Evolutionary conservation across 495 filamentous ascomycete genomes (phyloP).

Genomic region (Pyrenopolyporus hunteri): DNA sequence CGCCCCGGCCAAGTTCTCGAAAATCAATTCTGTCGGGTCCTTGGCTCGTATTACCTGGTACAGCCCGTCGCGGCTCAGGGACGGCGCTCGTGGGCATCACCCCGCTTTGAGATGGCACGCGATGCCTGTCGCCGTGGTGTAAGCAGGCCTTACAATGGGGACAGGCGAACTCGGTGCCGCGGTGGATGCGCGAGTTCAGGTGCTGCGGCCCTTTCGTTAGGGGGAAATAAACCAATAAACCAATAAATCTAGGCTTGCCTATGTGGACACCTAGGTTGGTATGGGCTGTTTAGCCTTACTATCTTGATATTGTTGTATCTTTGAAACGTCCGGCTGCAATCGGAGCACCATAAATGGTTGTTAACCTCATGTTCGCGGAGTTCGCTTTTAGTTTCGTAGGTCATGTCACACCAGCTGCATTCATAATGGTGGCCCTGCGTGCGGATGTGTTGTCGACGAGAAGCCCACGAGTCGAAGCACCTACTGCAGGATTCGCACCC

Average conservation of each 20-base stretch:
- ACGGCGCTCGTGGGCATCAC: constrained; percentile 22
- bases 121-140: constrained; percentile 42
- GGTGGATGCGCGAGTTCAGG: constrained; percentile 40
- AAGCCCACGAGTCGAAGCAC: too few relatives aligned
- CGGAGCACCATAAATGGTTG: constrained; percentile 36
- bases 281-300: constrained; percentile 18
- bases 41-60: constrained; percentile 40
- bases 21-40: constrained; percentile 42
- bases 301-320: constrained; percentile 42
- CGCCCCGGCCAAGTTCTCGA: constrained; percentile 46
- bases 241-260: too few relatives aligned
- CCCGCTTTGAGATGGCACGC: constrained; percentile 43
- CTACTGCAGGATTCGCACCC: too few relatives aligned
- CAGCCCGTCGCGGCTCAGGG: constrained; percentile 39
- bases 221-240: too few relatives aligned
- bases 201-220: constrained; percentile 38
- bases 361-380: constrained; percentile 29
- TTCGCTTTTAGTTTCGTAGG: background rate
- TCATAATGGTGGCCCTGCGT: too few relatives aligned
- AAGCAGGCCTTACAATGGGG: constrained; percentile 42
- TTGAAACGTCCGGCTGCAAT: constrained; percentile 38
- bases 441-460: too few relatives aligned
- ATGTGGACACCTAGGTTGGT: background rate
- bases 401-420: constrained; percentile 32
- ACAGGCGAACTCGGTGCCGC: constrained; percentile 34